Conservation (phyloP, 2,329 filamentous ascomycete species). For the Sporothrix brunneoviolacea region DNA sequence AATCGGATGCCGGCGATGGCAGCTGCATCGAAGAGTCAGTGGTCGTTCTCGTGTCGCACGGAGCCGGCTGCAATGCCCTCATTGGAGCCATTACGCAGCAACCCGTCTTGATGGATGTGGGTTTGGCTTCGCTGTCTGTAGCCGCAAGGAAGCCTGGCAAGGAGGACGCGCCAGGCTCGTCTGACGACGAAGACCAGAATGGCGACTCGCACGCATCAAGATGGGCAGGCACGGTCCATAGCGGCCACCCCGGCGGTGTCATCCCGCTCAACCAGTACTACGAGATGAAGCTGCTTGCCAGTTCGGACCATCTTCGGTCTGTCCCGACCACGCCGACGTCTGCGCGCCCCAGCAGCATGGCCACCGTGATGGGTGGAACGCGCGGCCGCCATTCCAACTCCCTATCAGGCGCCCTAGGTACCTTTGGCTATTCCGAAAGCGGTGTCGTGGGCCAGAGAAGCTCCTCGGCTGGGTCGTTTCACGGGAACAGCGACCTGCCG, state of each 20-base stretch:
- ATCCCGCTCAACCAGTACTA: conserved; percentile 55
- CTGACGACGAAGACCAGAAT: conserved; percentile 5
- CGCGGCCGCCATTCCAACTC: conserved; percentile 39
- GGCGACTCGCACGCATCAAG: conserved; percentile 13
- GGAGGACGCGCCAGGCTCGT: conserved; percentile 21
- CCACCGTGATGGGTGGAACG: conserved; percentile 24
- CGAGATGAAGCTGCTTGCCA: conserved; percentile 68
- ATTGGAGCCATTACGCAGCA: conserved; percentile 89
- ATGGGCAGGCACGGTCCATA: conserved; percentile 7
- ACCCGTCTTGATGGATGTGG: conserved; percentile 83
- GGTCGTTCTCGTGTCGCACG: conserved; percentile 84
- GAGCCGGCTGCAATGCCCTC: conserved; percentile 90
- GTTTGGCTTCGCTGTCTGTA: conserved; percentile 86
- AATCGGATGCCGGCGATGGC: conserved; percentile 24
- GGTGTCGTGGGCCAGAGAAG: conserved; percentile 32
- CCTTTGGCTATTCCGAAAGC: conserved; percentile 19
- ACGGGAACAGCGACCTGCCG: conserved; percentile 22
- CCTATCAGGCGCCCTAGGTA: conserved; percentile 27
- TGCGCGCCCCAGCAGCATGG: conserved; percentile 26
- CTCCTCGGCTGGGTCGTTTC: conserved; percentile 37
- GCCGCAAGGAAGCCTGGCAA: conserved; percentile 56
- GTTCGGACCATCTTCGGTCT: conserved; percentile 63
- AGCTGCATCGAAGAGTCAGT: conserved; percentile 66
- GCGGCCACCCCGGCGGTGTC: conserved; percentile 21
- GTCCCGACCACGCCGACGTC: conserved; percentile 28